These are phyloP conservation scores for Nitzschia palea DNA, from an alignment of 108 stramenopile species.

Conservation along the genomic window DNA sequence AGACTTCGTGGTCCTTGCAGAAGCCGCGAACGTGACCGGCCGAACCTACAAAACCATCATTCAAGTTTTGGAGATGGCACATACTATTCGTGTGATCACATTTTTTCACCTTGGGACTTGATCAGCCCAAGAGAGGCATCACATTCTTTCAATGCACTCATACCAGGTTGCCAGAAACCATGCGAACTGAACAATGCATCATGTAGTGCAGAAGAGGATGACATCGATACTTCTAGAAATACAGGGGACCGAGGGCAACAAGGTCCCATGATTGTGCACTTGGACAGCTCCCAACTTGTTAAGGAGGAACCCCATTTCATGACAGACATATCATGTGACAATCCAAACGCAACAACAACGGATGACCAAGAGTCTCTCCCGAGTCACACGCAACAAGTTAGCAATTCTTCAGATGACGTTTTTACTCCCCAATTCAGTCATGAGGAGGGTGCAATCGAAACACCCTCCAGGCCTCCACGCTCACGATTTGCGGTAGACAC, in stretches of 20 bases:
- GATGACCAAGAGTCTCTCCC: neutral
- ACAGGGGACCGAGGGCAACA: no score
- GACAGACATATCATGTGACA: neutral
- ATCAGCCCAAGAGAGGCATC: neutral
- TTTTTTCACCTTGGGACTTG: neutral
- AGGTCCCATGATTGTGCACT: neutral
- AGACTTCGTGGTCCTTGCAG: conserved; percentile 38
- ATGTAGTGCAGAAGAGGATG: neutral
- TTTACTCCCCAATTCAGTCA: neutral
- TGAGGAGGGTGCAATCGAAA: neutral
- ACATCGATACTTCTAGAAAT: neutral
- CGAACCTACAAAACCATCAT: conserved; percentile 46
- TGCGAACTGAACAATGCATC: neutral
- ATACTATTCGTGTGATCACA: conserved; percentile 20
- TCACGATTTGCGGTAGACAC: neutral
- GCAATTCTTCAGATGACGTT: neutral
- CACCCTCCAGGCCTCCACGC: neutral
- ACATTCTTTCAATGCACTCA: neutral
- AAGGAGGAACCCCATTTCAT: neutral
- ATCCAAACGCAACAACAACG: neutral
- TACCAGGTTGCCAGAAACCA: neutral
- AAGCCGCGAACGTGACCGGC: conserved; percentile 22
- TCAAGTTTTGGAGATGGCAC: conserved; percentile 22
- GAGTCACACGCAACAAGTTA: neutral
- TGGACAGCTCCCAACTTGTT: neutral